Conservation (phyloP, 2,329 filamentous ascomycete genomes). For the Cyanodermella asteris region DNA sequence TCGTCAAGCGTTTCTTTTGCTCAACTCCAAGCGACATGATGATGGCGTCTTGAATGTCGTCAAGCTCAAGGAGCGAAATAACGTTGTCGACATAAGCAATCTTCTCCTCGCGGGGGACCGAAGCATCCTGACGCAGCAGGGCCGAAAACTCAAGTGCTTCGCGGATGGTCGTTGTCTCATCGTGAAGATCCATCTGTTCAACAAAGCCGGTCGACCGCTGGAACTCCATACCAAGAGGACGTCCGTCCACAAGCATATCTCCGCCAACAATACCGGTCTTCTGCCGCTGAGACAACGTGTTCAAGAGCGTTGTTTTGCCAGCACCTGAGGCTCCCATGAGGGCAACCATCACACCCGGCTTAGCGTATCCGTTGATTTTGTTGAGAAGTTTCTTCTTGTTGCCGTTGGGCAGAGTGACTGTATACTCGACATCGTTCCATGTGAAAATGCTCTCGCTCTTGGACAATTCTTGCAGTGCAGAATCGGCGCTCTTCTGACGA, state of each 20-base stretch:
- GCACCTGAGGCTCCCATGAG: constrained; percentile 65
- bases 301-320: constrained; percentile 65
- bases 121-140: constrained; percentile 36
- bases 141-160: constrained; percentile 50
- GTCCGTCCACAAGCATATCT: constrained; percentile 50
- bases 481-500: constrained; percentile 15
- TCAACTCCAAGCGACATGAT: constrained; percentile 44
- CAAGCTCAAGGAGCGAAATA: constrained; percentile 41
- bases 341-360: constrained; percentile 59
- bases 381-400: constrained; percentile 41
- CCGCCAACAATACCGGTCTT: constrained; percentile 41
- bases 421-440: constrained; percentile 50
- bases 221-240: constrained; percentile 37
- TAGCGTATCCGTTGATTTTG: constrained; percentile 53
- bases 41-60: constrained; percentile 45
- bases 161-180: constrained; percentile 42
- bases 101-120: constrained; percentile 35
- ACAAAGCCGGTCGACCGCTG: constrained; percentile 50
- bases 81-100: constrained; percentile 44
- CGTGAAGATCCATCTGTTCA: constrained; percentile 51
- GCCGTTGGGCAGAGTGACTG: constrained; percentile 45
- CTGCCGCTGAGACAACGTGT: constrained; percentile 55
- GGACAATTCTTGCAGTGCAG: constrained; percentile 25
- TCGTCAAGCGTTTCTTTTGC: constrained; percentile 49
- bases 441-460: constrained; percentile 46